phyloP scores from a whole-genome alignment of 2,329 filamentous ascomycete genomes.

The Penicillium sumatraense region DNA sequence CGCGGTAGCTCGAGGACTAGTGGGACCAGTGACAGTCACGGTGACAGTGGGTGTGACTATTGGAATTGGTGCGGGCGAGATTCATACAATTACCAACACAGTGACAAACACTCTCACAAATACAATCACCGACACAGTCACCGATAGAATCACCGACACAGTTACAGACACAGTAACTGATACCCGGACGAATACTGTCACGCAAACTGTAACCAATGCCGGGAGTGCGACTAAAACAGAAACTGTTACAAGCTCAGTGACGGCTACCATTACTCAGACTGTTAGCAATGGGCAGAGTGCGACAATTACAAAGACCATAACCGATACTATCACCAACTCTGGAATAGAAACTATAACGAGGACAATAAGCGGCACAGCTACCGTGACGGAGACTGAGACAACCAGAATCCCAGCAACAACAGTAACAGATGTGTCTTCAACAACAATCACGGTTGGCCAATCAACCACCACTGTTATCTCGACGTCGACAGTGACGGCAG shows the following conservation, averaged over 20 bases:
- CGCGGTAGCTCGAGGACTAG: not conserved
- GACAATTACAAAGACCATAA: not conserved
- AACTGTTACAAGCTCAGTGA: no score
- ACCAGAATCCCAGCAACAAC: not conserved
- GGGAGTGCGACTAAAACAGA: not conserved
- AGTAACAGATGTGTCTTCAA: not conserved
- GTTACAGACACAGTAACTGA: slow-evolving; percentile 1
- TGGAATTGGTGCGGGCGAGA: slow-evolving; percentile 10
- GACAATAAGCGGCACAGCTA: not conserved
- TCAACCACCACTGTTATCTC: slow-evolving; percentile 8
- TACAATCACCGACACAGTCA: slow-evolving; percentile 3
- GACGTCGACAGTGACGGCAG: not conserved
- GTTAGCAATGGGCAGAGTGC: not conserved
- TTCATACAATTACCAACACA: slow-evolving; percentile 1
- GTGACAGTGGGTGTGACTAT: slow-evolving; percentile 11
- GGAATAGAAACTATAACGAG: not conserved
- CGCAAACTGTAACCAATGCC: slow-evolving; percentile 1
- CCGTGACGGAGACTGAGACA: not conserved
- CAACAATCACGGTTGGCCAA: not conserved
- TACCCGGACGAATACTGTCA: not conserved
- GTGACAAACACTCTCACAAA: slow-evolving; percentile 2
- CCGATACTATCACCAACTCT: not conserved
- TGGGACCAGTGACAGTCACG: not conserved
- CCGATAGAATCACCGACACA: not conserved
- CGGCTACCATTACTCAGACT: not conserved